Evolutionary conservation across 768 basidiomycete genomes (phyloP).

Genomic region (Termitomyces sp.): DNA sequence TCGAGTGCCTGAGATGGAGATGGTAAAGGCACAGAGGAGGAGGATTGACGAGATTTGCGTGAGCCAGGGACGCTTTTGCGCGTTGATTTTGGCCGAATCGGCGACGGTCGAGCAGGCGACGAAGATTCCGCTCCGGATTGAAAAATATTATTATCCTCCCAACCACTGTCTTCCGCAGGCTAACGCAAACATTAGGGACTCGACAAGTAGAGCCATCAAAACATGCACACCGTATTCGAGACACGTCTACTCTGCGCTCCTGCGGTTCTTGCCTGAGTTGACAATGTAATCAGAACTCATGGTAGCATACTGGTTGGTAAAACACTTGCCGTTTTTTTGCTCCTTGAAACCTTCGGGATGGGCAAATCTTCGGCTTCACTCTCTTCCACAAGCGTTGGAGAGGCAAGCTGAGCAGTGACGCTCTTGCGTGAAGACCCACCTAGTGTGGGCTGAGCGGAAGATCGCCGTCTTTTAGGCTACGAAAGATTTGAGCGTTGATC

Average conservation of each 20-base stretch:
- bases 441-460: constrained; percentile 70
- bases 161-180: constrained; percentile 65
- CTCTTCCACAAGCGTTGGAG: constrained; percentile 56
- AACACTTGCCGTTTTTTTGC: constrained; percentile 49
- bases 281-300: constrained; percentile 2
- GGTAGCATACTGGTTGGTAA: neutral
- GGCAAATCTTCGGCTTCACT: constrained; percentile 69
- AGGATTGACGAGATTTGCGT: constrained; percentile 61
- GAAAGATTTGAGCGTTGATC: constrained; percentile 1
- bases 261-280: constrained; percentile 39
- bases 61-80: constrained; percentile 30
- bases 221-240: constrained; percentile 36
- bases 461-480: constrained; percentile 75
- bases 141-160: constrained; percentile 90
- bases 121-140: constrained; percentile 90
- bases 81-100: constrained; percentile 36
- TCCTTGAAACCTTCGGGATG: constrained; percentile 53
- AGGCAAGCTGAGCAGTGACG: constrained; percentile 31
- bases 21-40: constrained; percentile 63
- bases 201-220: constrained; percentile 4
- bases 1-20: constrained; percentile 33
- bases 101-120: constrained; percentile 65
- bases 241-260: constrained; percentile 49
- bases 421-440: constrained; percentile 39
- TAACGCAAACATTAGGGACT: constrained; percentile 2